Percentiles rank a stretch among this genome's conserved stretches.
Evolutionary conservation across 2,329 filamentous ascomycete species (phyloP).

Genomic region (Diaporthe sp.): DNA sequence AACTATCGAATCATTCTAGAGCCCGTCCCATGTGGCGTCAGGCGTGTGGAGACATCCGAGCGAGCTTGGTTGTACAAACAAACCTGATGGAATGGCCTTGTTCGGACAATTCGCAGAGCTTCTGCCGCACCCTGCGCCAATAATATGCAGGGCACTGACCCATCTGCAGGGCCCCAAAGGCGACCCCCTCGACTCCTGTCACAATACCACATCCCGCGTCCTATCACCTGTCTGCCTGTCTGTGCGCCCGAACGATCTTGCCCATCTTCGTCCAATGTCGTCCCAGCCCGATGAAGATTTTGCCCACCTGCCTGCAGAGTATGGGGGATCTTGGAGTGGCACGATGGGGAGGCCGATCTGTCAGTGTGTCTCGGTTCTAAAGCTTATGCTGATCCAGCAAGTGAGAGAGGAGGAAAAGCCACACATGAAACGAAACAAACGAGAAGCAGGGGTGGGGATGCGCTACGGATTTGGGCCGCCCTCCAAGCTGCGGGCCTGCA

Average conservation of each 20-base stretch:
- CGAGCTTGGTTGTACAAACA: neutral
- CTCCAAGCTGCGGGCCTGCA: neutral
- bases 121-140: constrained; percentile 20
- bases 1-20: constrained; percentile 23
- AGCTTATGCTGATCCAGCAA: constrained; percentile 21
- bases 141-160: constrained; percentile 32
- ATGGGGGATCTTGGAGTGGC: neutral
- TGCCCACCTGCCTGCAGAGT: neutral
- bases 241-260: constrained; percentile 24
- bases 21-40: constrained; percentile 15
- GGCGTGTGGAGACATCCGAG: constrained; percentile 27
- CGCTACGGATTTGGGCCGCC: constrained; percentile 1
- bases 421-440: constrained; percentile 30
- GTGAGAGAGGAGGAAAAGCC: neutral
- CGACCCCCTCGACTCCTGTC: constrained; percentile 27
- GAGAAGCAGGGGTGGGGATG: constrained; percentile 8
- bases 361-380: neutral
- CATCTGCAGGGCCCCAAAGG: constrained; percentile 24
- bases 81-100: neutral
- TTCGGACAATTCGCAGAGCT: constrained; percentile 3
- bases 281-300: neutral
- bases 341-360: neutral
- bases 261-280: constrained; percentile 29
- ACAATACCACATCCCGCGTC: constrained; percentile 10
- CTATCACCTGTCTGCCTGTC: constrained; percentile 3